These are phyloP conservation scores for Alternaria longipes DNA, from an alignment of 2,329 filamentous ascomycete genomes.

Conservation along the genomic window DNA sequence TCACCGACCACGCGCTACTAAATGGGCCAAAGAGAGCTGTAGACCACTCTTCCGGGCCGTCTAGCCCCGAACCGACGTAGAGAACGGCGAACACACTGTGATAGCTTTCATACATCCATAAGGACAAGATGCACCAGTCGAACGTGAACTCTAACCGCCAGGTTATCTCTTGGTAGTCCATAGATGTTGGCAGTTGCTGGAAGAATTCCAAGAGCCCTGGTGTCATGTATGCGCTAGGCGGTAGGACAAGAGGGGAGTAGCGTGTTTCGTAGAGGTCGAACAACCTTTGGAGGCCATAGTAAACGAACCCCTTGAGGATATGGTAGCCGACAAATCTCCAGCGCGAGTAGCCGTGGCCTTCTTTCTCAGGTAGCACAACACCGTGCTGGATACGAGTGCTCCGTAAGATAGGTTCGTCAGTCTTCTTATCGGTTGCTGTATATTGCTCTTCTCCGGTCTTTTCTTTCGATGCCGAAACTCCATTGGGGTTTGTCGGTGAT, in stretches of 20 bases:
- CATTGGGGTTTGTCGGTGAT: not conserved
- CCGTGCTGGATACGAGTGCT: not conserved
- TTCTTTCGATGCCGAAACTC: not conserved
- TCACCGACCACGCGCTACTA: slow-evolving; percentile 16
- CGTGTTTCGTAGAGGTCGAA: not conserved
- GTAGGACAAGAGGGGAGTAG: not conserved
- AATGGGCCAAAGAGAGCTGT: slow-evolving; percentile 21
- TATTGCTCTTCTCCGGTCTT: not conserved
- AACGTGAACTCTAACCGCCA: slow-evolving; percentile 11
- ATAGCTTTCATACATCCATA: slow-evolving; percentile 22
- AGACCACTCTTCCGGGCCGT: slow-evolving; percentile 20
- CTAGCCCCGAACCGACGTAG: slow-evolving; percentile 16
- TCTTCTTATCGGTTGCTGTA: slow-evolving; percentile 9
- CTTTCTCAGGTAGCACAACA: not conserved
- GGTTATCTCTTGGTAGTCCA: slow-evolving; percentile 8
- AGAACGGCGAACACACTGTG: slow-evolving; percentile 26
- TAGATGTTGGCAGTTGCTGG: slow-evolving; percentile 11
- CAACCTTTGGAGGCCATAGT: not conserved
- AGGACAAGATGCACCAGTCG: slow-evolving; percentile 23
- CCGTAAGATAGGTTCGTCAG: not conserved
- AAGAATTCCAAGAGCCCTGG: slow-evolving; percentile 7
- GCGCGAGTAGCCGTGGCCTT: slow-evolving; percentile 10
- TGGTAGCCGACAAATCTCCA: slow-evolving; percentile 11
- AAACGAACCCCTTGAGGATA: not conserved
- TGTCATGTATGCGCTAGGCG: not conserved